Percentiles rank a stretch among this genome's conserved stretches.
Evolutionary conservation across 805 yeast genomes (phyloP).

Genomic region (Candida schatavii): DNA sequence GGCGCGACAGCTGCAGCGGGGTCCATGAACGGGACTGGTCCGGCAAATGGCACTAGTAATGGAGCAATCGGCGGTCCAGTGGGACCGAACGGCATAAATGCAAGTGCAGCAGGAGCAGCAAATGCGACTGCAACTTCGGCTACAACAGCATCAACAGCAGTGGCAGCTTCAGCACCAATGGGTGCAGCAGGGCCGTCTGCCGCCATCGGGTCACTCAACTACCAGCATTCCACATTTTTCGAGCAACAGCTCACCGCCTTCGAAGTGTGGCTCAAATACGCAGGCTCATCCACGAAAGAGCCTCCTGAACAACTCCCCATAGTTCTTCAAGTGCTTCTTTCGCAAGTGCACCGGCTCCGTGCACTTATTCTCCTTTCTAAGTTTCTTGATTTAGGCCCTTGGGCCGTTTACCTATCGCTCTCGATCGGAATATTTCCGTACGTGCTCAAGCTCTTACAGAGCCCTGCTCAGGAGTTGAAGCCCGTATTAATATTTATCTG

Average conservation of each 20-base stretch:
- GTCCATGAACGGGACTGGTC: neutral
- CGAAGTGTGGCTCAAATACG: slow-evolving; percentile 90
- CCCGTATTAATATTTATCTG: slow-evolving; percentile 94
- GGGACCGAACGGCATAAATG: neutral
- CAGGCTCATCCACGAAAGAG: slow-evolving; percentile 72
- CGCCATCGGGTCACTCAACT: slow-evolving; percentile 36
- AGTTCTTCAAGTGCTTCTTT: slow-evolving; percentile 84
- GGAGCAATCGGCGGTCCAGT: neutral
- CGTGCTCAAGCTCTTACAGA: slow-evolving; percentile 81
- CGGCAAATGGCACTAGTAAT: neutral
- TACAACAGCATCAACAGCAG: slow-evolving; percentile 3
- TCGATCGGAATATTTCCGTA: slow-evolving; percentile 97
- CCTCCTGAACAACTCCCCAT: slow-evolving; percentile 97
- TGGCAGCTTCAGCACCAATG: slow-evolving; percentile 5
- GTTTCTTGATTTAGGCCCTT: slow-evolving; percentile 91
- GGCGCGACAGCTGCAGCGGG: neutral
- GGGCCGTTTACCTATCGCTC: slow-evolving; percentile 92
- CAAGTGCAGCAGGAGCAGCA: neutral
- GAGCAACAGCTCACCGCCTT: slow-evolving; percentile 96
- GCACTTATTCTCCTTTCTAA: slow-evolving; percentile 82
- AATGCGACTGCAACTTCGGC: slow-evolving; percentile 3
- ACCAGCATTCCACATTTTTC: slow-evolving; percentile 89
- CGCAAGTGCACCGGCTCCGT: slow-evolving; percentile 90
- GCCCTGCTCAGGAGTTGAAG: slow-evolving; percentile 92
- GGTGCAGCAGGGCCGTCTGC: slow-evolving; percentile 14